Percentiles rank a stretch among this genome's conserved stretches.
phyloP scores from a whole-genome alignment of 257 asterid species.

The Gentiana dahurica region DNA sequence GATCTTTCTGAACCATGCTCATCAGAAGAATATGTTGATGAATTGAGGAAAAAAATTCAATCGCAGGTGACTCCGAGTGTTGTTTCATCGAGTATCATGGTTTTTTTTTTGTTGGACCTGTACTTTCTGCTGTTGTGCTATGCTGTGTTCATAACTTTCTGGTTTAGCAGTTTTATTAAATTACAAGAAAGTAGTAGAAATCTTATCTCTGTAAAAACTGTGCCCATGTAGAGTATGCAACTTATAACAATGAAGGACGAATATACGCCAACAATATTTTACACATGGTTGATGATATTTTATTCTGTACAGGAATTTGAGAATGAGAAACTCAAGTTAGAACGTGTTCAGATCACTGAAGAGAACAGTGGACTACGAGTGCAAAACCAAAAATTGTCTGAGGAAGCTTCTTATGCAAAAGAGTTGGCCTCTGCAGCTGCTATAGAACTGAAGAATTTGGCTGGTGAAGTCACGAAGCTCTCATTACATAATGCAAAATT shows the following conservation, averaged over 20 bases:
- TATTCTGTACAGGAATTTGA: slow-evolving; percentile 56
- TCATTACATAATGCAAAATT: slow-evolving; percentile 69
- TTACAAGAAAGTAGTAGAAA: no score
- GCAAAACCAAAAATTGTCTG: slow-evolving; percentile 80
- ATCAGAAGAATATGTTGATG: slow-evolving; percentile 52
- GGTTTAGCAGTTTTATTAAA: no score
- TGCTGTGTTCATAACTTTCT: no score
- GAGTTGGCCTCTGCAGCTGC: slow-evolving; percentile 99
- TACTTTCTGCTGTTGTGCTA: no score
- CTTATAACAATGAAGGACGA: no score
- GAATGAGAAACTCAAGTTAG: slow-evolving; percentile 68
- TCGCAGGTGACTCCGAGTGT: slow-evolving; percentile 44
- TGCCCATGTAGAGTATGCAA: no score
- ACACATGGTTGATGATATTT: neutral
- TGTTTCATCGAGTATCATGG: neutral
- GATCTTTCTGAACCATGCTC: slow-evolving; percentile 29
- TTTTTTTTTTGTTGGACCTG: no score
- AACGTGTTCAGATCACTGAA: slow-evolving; percentile 62
- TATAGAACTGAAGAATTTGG: slow-evolving; percentile 75
- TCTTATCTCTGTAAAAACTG: no score
- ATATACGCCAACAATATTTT: no score
- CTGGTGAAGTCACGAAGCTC: slow-evolving; percentile 89
- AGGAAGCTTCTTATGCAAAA: slow-evolving; percentile 95
- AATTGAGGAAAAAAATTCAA: slow-evolving; percentile 63
- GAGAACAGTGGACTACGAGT: slow-evolving; percentile 79